Evolutionary conservation across 1,284 basidiomycete genomes (phyloP).

Genomic region (Singerocomus rubriflavus): DNA sequence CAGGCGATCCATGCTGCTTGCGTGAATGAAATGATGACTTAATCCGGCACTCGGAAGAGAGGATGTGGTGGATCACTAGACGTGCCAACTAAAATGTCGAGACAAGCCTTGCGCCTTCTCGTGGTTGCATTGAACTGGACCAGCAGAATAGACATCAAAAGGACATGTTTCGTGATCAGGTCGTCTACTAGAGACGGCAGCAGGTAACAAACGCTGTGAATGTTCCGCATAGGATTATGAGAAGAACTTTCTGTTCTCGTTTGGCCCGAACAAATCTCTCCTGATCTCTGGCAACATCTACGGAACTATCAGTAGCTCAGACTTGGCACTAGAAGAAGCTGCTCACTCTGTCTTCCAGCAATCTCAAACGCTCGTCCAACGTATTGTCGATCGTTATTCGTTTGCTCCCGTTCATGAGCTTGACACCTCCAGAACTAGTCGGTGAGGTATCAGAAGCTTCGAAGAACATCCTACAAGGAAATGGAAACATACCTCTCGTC

Average conservation of each 20-base stretch:
- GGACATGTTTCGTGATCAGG: neutral
- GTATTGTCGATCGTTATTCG: constrained; percentile 92
- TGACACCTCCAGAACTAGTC: constrained; percentile 74
- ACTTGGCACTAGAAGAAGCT: neutral
- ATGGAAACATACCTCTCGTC: constrained; percentile 62
- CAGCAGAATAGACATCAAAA: neutral
- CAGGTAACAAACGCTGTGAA: neutral
- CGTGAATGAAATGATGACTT: neutral
- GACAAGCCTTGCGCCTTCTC: neutral
- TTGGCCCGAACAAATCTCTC: constrained; percentile 79
- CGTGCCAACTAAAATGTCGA: neutral
- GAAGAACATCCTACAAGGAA: neutral
- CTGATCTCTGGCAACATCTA: constrained; percentile 93
- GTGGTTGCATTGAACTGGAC: neutral
- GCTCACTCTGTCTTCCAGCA: constrained; percentile 85
- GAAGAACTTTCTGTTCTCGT: constrained; percentile 86
- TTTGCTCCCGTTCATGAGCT: constrained; percentile 66
- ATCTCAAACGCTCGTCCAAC: constrained; percentile 80
- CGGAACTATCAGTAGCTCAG: constrained; percentile 2
- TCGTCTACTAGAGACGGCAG: neutral
- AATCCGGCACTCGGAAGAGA: neutral
- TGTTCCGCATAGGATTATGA: constrained; percentile 36
- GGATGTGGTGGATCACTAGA: neutral
- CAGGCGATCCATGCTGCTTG: neutral
- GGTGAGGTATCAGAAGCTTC: neutral